These are phyloP conservation scores for Kondoa malvinella DNA, from an alignment of 768 basidiomycete genomes.

Conservation along the genomic window DNA sequence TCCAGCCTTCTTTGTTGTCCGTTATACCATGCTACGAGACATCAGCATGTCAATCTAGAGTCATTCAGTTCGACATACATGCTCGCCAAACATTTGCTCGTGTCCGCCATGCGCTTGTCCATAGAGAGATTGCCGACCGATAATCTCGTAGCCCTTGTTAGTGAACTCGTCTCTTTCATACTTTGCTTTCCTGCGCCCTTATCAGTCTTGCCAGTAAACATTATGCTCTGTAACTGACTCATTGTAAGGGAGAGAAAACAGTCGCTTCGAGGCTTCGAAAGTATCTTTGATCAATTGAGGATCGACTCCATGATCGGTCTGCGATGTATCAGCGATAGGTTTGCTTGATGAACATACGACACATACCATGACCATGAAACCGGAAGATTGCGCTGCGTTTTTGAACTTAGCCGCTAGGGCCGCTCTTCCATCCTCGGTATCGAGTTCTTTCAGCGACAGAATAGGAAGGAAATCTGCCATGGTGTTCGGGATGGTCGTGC, in stretches of 20 bases:
- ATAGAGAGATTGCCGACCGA: background rate
- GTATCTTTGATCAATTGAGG: background rate
- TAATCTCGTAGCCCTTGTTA: slow-evolving; percentile 5
- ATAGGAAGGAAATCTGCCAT: slow-evolving; percentile 3
- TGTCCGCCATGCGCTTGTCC: background rate
- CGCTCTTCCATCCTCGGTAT: background rate
- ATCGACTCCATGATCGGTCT: background rate
- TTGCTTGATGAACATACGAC: background rate
- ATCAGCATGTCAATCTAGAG: background rate
- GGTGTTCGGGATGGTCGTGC: background rate
- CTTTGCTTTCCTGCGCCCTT: background rate
- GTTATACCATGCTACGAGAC: background rate
- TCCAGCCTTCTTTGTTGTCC: slow-evolving; percentile 3
- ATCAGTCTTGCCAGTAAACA: background rate
- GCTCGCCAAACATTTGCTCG: background rate
- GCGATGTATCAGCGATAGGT: background rate
- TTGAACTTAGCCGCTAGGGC: background rate
- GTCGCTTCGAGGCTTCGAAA: background rate
- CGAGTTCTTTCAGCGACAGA: background rate
- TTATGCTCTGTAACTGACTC: background rate
- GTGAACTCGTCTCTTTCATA: background rate
- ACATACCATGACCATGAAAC: background rate
- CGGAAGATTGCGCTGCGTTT: background rate
- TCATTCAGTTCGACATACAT: background rate
- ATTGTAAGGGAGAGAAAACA: background rate